Conservation (phyloP, 2,329 filamentous ascomycete genomes). For the Scedosporium boydii region DNA sequence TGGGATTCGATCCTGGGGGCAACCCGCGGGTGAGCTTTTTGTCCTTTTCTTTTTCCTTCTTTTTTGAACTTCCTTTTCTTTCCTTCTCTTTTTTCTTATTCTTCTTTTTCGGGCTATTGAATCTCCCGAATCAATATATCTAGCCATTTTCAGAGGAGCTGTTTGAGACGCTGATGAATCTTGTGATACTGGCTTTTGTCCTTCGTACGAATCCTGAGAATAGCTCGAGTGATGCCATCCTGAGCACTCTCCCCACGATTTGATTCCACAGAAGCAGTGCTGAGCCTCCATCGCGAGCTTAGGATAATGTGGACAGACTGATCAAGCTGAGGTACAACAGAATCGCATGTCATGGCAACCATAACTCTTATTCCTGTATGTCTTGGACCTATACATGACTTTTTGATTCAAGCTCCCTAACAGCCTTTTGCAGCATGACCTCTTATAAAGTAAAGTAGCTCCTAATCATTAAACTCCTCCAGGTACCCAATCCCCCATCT, state of each 20-base stretch:
- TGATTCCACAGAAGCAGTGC: neutral
- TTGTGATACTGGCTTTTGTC: too few relatives aligned
- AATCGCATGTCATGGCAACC: neutral
- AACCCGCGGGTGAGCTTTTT: slow-evolving; percentile 8
- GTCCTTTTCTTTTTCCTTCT: neutral
- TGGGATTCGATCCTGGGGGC: too few relatives aligned
- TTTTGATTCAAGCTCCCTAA: neutral
- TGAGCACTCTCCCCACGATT: neutral
- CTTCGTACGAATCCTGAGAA: too few relatives aligned
- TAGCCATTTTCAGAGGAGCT: too few relatives aligned
- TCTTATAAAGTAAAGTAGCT: neutral
- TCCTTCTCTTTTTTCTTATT: neutral
- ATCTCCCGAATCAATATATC: too few relatives aligned
- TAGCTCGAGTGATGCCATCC: neutral
- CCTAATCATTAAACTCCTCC: neutral
- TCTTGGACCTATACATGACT: neutral
- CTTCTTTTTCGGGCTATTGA: too few relatives aligned
- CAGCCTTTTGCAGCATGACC: neutral
- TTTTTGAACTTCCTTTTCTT: neutral
- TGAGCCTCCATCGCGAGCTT: too few relatives aligned
- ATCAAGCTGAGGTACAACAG: neutral
- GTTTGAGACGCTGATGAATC: too few relatives aligned
- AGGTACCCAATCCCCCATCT: slow-evolving; percentile 13
- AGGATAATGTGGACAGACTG: neutral
- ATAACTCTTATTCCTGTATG: neutral